These are phyloP conservation scores for Lactarius hatsudake DNA, from an alignment of 768 basidiomycete species.

Conservation along the genomic window DNA sequence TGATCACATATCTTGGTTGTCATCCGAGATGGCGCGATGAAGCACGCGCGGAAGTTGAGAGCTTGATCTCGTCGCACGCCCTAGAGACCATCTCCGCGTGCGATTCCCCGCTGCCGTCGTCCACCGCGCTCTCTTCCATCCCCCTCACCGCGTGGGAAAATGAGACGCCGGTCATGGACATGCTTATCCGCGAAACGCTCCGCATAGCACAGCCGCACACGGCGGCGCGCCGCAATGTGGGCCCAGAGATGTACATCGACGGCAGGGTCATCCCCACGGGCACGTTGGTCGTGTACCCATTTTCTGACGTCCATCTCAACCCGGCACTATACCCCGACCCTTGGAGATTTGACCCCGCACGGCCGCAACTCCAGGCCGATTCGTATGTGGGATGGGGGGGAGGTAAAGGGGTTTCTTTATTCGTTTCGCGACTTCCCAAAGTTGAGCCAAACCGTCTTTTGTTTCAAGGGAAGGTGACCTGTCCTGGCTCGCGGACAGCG, in stretches of 20 bases:
- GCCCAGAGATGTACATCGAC: constrained; percentile 66
- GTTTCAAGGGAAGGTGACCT: constrained; percentile 58
- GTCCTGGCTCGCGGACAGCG: constrained; percentile 75
- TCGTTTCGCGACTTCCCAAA: constrained; percentile 15
- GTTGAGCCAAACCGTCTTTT: constrained; percentile 17
- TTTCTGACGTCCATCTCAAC: constrained; percentile 76
- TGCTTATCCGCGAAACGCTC: constrained; percentile 72
- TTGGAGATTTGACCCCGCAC: constrained; percentile 69
- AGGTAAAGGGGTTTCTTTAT: constrained; percentile 46
- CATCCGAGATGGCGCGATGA: constrained; percentile 63
- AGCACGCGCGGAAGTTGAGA: constrained; percentile 58
- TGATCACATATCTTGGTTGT: constrained; percentile 67
- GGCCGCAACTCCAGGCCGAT: constrained; percentile 45
- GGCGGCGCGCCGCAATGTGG: constrained; percentile 77
- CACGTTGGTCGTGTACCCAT: constrained; percentile 75
- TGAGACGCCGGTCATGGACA: constrained; percentile 66
- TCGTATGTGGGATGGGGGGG: constrained; percentile 79
- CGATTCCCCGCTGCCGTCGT: constrained; percentile 31
- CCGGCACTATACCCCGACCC: constrained; percentile 70
- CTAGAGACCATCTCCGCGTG: constrained; percentile 11
- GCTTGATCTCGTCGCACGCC: constrained; percentile 39
- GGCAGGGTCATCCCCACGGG: constrained; percentile 69
- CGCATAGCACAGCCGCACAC: constrained; percentile 77
- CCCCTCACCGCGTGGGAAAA: constrained; percentile 70
- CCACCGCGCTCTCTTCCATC: constrained; percentile 53